Percentiles rank a stretch among this genome's conserved stretches.
phyloP scores from a whole-genome alignment of 805 yeast species.

The Metschnikowia borealis region DNA sequence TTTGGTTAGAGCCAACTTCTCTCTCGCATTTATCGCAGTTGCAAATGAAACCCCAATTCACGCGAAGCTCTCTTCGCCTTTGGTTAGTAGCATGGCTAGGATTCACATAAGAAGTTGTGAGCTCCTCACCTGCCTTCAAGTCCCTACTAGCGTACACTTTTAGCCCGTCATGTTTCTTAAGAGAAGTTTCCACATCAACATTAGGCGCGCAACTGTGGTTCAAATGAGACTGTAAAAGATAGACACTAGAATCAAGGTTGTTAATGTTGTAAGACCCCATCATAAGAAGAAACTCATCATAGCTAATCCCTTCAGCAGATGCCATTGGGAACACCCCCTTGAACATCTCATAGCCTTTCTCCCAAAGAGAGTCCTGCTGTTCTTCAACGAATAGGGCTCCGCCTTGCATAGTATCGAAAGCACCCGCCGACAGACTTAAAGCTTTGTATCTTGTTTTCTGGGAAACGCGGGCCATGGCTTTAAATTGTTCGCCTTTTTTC shows the following conservation, averaged over 20 bases:
- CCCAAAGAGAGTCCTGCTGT: constrained; percentile 58
- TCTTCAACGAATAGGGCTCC: constrained; percentile 54
- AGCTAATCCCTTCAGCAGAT: constrained; percentile 29
- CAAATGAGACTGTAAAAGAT: constrained; percentile 60
- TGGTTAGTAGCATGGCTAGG: constrained; percentile 58
- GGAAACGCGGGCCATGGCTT: constrained; percentile 63
- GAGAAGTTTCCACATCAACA: constrained; percentile 45
- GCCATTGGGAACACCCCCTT: constrained; percentile 44
- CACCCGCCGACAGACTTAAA: constrained; percentile 51
- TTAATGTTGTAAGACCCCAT: constrained; percentile 75
- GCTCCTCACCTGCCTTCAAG: constrained; percentile 62
- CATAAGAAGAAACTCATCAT: constrained; percentile 54
- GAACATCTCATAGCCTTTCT: constrained; percentile 50
- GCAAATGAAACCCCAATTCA: constrained; percentile 79
- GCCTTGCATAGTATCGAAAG: constrained; percentile 48
- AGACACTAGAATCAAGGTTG: constrained; percentile 62
- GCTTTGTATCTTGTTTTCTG: constrained; percentile 63
- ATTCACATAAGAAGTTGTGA: constrained; percentile 66
- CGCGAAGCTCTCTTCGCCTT: constrained; percentile 61
- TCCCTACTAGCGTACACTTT: constrained; percentile 51
- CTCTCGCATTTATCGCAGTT: constrained; percentile 59
- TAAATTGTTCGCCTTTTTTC: constrained; percentile 42
- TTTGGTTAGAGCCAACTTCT: constrained; percentile 44
- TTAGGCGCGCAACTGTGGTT: constrained; percentile 79
- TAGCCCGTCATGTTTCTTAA: constrained; percentile 49